phyloP scores from a whole-genome alignment of 768 basidiomycete genomes.

The Trametes cubensis region DNA sequence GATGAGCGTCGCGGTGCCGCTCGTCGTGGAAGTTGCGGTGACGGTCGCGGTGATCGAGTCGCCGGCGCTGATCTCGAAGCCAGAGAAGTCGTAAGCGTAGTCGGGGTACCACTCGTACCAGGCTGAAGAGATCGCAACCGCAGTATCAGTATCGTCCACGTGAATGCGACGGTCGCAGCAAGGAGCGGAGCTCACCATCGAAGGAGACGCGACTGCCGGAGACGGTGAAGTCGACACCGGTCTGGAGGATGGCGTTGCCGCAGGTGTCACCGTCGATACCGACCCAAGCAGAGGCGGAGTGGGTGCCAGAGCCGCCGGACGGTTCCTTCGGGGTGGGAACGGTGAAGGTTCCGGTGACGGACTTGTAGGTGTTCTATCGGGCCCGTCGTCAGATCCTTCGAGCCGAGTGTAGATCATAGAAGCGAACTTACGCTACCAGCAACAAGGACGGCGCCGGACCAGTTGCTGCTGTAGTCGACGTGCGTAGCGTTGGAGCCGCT shows the following conservation, averaged over 20 bases:
- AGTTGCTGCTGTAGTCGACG: slow-evolving; percentile 39
- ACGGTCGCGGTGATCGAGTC: slow-evolving; percentile 36
- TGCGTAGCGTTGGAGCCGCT: slow-evolving; percentile 26
- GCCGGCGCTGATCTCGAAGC: slow-evolving; percentile 35
- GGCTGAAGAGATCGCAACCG: slow-evolving; percentile 18
- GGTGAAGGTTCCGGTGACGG: slow-evolving; percentile 39
- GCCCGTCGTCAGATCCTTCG: not conserved
- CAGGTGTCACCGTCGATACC: slow-evolving; percentile 44
- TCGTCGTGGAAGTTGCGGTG: slow-evolving; percentile 32
- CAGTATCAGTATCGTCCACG: no score
- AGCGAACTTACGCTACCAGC: slow-evolving; percentile 26
- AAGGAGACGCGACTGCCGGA: slow-evolving; percentile 28
- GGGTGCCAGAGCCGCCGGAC: slow-evolving; percentile 30
- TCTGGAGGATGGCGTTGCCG: slow-evolving; percentile 39
- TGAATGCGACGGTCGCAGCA: no score
- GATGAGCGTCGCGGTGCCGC: slow-evolving; percentile 33
- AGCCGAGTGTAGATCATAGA: no score
- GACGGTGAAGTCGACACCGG: slow-evolving; percentile 40
- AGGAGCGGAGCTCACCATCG: slow-evolving; percentile 32
- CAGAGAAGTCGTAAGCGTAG: slow-evolving; percentile 38
- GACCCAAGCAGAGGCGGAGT: slow-evolving; percentile 41
- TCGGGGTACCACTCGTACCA: slow-evolving; percentile 42
- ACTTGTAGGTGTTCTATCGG: slow-evolving; percentile 37
- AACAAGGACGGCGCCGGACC: slow-evolving; percentile 40
- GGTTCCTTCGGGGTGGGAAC: slow-evolving; percentile 37